Evolutionary conservation across 768 basidiomycete genomes (phyloP), one percentile per base, ranked within the genome.

Genomic region (Mycena olivaceomarginata): DNA sequence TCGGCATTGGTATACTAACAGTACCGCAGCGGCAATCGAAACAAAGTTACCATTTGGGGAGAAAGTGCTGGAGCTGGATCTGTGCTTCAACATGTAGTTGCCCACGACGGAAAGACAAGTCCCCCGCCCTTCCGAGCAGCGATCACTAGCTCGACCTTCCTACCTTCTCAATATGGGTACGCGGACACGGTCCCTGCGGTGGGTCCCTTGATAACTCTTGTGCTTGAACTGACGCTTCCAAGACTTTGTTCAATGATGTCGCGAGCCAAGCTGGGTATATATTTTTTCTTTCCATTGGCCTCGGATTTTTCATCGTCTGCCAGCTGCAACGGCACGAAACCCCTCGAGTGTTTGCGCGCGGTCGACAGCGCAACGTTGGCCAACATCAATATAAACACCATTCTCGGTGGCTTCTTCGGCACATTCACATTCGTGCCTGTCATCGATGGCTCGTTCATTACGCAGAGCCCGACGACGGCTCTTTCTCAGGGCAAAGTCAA

Each of bases 401-500:
- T 13, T 15, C 20, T 20, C 11, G 41, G 20, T 41, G 41, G 63
- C 0, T 64, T 64, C 41, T n/a, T 22, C 9, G 20, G 41, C 20
- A 78, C 77, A 43, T 75, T 87, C 37, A 41, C 72, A 20, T 83
- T 83, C 59, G 82, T 81, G 16, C 86, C 86, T 0, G 86, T 87
- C 41, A 82, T 87, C 9, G 86, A 87, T 56, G 85, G 83, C 31
- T 70, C 80, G 0, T 82, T 87, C 70, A 86, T 87, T 39, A 70
- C 80, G 9, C 85, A 85, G 74, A 77, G 81, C 4, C 85, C 86
- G 1, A 85, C 82, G 3, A 74, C 79, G 45, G 81, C 83, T 2
- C 77, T 87, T 7, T 51, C 62, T 4, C 78, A 80, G 59, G 9
- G 63, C n/a, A 43, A 64, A n/a, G 12, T 64, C 12, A 64, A 64